These are phyloP conservation scores for Aspergillus pseudotamarii DNA, from an alignment of 2,329 filamentous ascomycete genomes.

Conservation along the genomic window DNA sequence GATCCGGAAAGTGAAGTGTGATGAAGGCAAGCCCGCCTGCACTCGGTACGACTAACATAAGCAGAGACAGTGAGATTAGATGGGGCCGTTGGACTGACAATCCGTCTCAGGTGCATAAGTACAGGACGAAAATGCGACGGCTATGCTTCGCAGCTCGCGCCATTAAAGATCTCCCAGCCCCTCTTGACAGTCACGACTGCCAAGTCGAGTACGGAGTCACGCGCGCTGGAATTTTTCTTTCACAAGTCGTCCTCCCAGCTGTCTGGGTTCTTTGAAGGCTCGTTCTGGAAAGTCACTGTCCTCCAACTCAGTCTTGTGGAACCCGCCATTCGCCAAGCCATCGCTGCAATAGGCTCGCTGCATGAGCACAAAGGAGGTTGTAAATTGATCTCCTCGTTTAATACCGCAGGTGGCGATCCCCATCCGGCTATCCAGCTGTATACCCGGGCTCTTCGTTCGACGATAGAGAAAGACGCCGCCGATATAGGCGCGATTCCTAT, in stretches of 20 bases:
- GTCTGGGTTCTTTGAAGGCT: slow-evolving; percentile 67
- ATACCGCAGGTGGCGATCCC: not conserved
- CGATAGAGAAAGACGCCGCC: slow-evolving; percentile 39
- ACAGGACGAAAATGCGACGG: slow-evolving; percentile 19
- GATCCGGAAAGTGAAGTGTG: slow-evolving; percentile 62
- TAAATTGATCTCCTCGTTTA: slow-evolving; percentile 36
- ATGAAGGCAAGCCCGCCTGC: slow-evolving; percentile 64
- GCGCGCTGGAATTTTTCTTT: slow-evolving; percentile 45
- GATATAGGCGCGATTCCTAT: slow-evolving; percentile 52
- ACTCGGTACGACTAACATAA: slow-evolving; percentile 55
- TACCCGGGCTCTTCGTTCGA: slow-evolving; percentile 16
- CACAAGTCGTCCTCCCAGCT: slow-evolving; percentile 64
- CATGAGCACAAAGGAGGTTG: slow-evolving; percentile 58
- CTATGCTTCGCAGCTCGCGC: slow-evolving; percentile 9
- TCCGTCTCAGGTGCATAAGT: slow-evolving; percentile 10
- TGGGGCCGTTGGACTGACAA: not conserved
- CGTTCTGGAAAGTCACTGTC: slow-evolving; percentile 67
- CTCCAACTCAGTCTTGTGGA: slow-evolving; percentile 66
- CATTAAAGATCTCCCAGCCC: not conserved
- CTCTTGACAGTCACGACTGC: slow-evolving; percentile 9
- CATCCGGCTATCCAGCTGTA: slow-evolving; percentile 16
- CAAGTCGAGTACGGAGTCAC: slow-evolving; percentile 9
- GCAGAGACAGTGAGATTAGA: not conserved
- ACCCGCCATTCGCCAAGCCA: slow-evolving; percentile 64
- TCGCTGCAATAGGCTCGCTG: slow-evolving; percentile 66